Evolutionary conservation across 371 early-diverging fungal genomes (phyloP).

Genomic region (Mortierella polycephala): DNA sequence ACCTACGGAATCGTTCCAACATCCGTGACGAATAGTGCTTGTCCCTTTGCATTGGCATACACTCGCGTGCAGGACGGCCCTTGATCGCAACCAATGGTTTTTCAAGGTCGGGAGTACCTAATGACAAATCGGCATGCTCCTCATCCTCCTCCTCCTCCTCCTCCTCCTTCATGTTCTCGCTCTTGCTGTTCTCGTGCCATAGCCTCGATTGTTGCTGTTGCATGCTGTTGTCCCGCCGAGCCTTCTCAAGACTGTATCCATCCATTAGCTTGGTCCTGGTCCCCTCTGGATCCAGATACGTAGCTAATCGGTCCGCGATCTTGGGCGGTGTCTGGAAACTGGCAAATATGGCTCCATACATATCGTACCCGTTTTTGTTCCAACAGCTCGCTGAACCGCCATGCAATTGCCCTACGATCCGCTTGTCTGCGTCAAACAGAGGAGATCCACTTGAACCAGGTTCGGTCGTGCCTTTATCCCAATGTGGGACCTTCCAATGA

Average conservation of each 20-base stretch:
- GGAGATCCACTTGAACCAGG: slow-evolving; percentile 66
- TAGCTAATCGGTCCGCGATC: slow-evolving; percentile 33
- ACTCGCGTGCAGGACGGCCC: too few relatives aligned
- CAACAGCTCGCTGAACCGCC: slow-evolving; percentile 61
- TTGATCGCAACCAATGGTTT: background rate
- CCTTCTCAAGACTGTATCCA: slow-evolving; percentile 33
- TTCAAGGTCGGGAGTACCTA: slow-evolving; percentile 12
- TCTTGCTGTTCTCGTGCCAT: too few relatives aligned
- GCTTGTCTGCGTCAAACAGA: slow-evolving; percentile 57
- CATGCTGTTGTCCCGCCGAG: slow-evolving; percentile 15
- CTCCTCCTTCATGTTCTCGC: background rate
- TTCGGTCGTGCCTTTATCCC: slow-evolving; percentile 58
- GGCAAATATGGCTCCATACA: slow-evolving; percentile 57
- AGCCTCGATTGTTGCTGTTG: slow-evolving; percentile 1
- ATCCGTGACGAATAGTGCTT: too few relatives aligned
- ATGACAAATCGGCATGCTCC: background rate
- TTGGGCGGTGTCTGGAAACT: slow-evolving; percentile 48
- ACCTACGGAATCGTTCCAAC: too few relatives aligned
- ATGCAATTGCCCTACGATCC: slow-evolving; percentile 64
- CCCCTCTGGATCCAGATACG: slow-evolving; percentile 50
- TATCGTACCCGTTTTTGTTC: slow-evolving; percentile 60
- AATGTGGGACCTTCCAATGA: slow-evolving; percentile 50
- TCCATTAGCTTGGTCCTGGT: slow-evolving; percentile 42
- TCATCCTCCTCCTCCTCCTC: slow-evolving; percentile 1
- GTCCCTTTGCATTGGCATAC: too few relatives aligned